Conservation (phyloP, 768 basidiomycete species). For the Leucocoprinus leucothites region DNA sequence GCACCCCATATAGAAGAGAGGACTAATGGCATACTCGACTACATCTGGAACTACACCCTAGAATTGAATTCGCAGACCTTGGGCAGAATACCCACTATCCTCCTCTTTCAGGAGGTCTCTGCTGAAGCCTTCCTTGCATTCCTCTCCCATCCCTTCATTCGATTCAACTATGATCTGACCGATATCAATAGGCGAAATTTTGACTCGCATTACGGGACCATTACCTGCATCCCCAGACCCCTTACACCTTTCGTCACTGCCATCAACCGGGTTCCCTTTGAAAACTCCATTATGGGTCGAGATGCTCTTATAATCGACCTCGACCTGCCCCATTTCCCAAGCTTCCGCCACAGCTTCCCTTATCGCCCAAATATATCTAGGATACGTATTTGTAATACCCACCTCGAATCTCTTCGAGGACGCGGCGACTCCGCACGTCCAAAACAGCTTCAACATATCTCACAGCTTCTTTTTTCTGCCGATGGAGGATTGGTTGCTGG, state of each 20-base stretch:
- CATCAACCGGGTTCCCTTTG: constrained; percentile 1
- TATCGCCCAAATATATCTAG: not conserved
- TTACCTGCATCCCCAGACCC: not conserved
- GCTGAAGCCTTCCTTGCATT: not conserved
- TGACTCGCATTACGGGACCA: constrained; percentile 1
- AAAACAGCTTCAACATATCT: not conserved
- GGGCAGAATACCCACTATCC: constrained; percentile 1
- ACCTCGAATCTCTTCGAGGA: constrained; percentile 8
- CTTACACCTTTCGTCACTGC: constrained; percentile 2
- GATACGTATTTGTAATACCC: constrained; percentile 6
- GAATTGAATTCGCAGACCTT: not conserved
- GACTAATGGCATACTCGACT: constrained; percentile 3
- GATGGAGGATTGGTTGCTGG: constrained; percentile 10
- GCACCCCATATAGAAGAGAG: not conserved
- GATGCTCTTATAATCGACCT: constrained; percentile 8
- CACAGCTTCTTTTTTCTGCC: not conserved
- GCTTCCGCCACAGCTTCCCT: constrained; percentile 3
- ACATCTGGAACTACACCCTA: not conserved
- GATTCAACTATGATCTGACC: constrained; percentile 3
- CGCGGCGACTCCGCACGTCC: constrained; percentile 6
- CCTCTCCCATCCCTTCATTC: constrained; percentile 8
- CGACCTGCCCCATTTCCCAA: not conserved
- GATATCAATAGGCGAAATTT: not conserved
- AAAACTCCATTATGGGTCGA: constrained; percentile 8
- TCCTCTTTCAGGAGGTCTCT: constrained; percentile 10